These are phyloP conservation scores for Babesia ovata DNA, from an alignment of 169 alveolate species.

Conservation along the genomic window DNA sequence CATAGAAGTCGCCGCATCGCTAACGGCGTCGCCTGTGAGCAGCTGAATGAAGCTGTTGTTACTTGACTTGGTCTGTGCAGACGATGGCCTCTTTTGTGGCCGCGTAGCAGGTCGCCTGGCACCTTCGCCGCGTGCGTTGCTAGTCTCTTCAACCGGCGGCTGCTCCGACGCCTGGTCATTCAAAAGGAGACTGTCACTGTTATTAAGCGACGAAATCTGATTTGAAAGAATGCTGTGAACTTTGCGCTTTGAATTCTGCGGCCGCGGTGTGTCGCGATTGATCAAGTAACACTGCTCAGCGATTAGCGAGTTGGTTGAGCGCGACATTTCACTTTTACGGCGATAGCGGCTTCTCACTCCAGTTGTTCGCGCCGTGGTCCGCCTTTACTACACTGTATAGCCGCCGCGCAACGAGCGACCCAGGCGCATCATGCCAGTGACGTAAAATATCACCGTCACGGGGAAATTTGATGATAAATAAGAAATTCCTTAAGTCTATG, in stretches of 20 bases:
- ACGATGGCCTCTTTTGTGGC: conserved; percentile 5
- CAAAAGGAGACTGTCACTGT: conserved; percentile 4
- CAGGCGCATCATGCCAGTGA: too few relatives aligned
- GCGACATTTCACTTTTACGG: conserved; percentile 20
- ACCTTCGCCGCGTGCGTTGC: conserved; percentile 11
- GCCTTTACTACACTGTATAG: too few relatives aligned
- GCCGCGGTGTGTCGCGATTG: conserved; percentile 24
- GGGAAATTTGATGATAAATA: too few relatives aligned
- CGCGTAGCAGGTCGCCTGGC: conserved; percentile 1
- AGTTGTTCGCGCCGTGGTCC: too few relatives aligned
- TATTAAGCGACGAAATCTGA: conserved; percentile 44
- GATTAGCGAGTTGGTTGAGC: conserved; percentile 49
- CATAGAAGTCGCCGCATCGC: conserved; percentile 23
- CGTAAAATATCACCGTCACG: too few relatives aligned
- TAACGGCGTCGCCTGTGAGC: conserved; percentile 55
- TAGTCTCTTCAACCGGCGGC: background rate
- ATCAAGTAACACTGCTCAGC: conserved; percentile 54
- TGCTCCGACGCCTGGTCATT: conserved; percentile 8
- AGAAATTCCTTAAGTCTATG: too few relatives aligned
- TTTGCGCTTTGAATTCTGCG: background rate
- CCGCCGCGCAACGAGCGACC: too few relatives aligned
- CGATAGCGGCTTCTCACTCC: too few relatives aligned
- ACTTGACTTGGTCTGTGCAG: conserved; percentile 1
- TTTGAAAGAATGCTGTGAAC: conserved; percentile 51
- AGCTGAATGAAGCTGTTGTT: conserved; percentile 54